Evolutionary conservation across 148 eudicot species (phyloP), one percentile per base, ranked within the genome.

Genomic region (Dianthus caryophyllus): DNA sequence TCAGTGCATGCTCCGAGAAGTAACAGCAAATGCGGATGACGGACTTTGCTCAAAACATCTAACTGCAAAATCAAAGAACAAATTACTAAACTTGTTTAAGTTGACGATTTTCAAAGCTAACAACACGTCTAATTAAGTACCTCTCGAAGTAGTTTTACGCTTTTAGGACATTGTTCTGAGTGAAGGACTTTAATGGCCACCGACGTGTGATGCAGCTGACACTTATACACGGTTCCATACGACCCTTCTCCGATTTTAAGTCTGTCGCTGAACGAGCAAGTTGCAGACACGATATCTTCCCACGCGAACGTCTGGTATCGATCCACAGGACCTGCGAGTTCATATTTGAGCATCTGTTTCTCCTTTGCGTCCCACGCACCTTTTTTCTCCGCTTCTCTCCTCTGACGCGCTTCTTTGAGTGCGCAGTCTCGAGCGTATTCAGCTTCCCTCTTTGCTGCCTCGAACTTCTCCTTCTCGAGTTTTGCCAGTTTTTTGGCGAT

Each of bases 161-260:
- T 80, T 47, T 72, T 60, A 46, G 81, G 66, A 56, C 85, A 72
- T 62, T 83, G 89, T 66, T 78, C 70, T 52, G 91, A 77, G 69
- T 85, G 89, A 61, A 93, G 89, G 49, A 93, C 88, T 76, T 93
- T 93, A 36, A 84, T 82, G 26, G 96, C 98, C 44, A 87, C 95
- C 20, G 83, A 79, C 18, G 95, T 87, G 61, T 93, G 91, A 73
- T 83, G 95, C 65, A 90, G 82, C 81, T 77, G 82, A 73, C 91
- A 84, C 76, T 87, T 93, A 38, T 93, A 93, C 24, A 93, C 95
- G 48, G 86, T 79, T 70, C 98, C 98, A 75, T 80, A 81, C 15
- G 87, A 82, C 48, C 98, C 98, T 77, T 73, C 82, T 71, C 98
- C 96, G 49, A 90, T 81, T 63, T 74, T 85, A 59, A 85, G 85